Conservation (phyloP, 2,329 filamentous ascomycete genomes). For the Hypoxylon sp. region DNA sequence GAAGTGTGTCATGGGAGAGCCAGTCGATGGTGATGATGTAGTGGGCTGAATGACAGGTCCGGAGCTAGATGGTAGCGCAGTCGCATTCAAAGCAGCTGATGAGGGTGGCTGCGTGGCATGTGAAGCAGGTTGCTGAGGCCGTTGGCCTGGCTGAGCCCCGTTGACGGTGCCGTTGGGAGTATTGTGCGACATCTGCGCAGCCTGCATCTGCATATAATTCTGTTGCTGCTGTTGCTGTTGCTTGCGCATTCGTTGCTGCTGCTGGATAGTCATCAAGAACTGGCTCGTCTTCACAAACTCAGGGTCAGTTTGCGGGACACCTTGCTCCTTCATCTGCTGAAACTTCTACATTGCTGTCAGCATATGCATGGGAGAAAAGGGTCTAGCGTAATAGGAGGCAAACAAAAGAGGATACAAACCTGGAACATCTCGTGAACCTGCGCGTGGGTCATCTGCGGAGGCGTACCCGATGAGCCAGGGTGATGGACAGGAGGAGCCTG, state of each 20-base stretch:
- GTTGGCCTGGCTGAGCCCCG: constrained; percentile 59
- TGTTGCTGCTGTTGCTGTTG: constrained; percentile 67
- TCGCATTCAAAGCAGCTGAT: constrained; percentile 54
- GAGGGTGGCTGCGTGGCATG: constrained; percentile 55
- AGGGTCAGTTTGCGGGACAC: constrained; percentile 84
- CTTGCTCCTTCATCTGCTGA: constrained; percentile 87
- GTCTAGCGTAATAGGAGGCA: constrained; percentile 20
- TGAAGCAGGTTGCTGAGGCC: constrained; percentile 53
- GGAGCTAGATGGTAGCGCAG: constrained; percentile 56
- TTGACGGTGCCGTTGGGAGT: constrained; percentile 67
- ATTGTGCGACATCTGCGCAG: constrained; percentile 65
- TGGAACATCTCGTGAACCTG: constrained; percentile 80
- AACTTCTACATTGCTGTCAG: constrained; percentile 75
- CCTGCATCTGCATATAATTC: constrained; percentile 63
- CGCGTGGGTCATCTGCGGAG: constrained; percentile 77
- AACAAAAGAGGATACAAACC: constrained; percentile 56
- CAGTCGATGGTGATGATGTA: constrained; percentile 52
- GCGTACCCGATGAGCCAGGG: constrained; percentile 69
- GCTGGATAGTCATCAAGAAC: constrained; percentile 79
- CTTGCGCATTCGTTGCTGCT: constrained; percentile 70
- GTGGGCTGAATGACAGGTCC: constrained; percentile 49
- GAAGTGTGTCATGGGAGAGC: constrained; percentile 67
- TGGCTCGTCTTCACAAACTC: constrained; percentile 87
- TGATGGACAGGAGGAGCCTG: constrained; percentile 79
- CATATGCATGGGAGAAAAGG: constrained; percentile 10